Percentiles rank a stretch among this genome's conserved stretches.
These are phyloP conservation scores for Nemania bipapillata DNA, from an alignment of 2,329 filamentous ascomycete genomes.

Conservation along the genomic window DNA sequence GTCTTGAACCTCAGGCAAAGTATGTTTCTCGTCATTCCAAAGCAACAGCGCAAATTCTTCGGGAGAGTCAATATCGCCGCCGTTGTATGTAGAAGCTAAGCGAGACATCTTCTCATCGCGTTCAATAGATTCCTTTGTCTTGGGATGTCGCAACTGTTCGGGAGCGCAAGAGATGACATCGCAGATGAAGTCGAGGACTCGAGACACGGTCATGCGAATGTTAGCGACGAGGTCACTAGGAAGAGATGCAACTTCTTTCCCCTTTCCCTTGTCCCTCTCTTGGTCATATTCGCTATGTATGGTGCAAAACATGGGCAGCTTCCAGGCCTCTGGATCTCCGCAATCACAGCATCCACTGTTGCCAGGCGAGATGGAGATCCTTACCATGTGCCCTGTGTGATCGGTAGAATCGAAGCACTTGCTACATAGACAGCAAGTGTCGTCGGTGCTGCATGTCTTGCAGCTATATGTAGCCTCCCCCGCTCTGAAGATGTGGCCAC, in stretches of 20 bases:
- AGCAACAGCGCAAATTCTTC: slow-evolving; percentile 85
- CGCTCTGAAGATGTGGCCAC: slow-evolving; percentile 95
- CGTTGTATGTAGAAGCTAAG: slow-evolving; percentile 79
- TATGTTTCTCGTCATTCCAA: slow-evolving; percentile 99
- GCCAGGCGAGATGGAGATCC: slow-evolving; percentile 85
- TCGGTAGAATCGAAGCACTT: slow-evolving; percentile 96
- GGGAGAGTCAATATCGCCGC: slow-evolving; percentile 71
- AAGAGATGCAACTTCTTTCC: slow-evolving; percentile 67
- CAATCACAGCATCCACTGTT: slow-evolving; percentile 98
- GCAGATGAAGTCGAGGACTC: slow-evolving; percentile 92
- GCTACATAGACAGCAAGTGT: slow-evolving; percentile 94
- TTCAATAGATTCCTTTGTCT: slow-evolving; percentile 81
- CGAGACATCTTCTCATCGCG: slow-evolving; percentile 84
- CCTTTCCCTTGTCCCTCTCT: slow-evolving; percentile 68
- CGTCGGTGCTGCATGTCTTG: slow-evolving; percentile 91
- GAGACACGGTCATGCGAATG: slow-evolving; percentile 85
- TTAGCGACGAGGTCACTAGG: slow-evolving; percentile 79
- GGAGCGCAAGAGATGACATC: slow-evolving; percentile 98
- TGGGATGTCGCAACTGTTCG: slow-evolving; percentile 87
- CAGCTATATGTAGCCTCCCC: slow-evolving; percentile 95
- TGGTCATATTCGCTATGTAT: slow-evolving; percentile 80
- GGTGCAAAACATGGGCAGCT: slow-evolving; percentile 84
- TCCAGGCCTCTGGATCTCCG: slow-evolving; percentile 95
- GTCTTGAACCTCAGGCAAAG: slow-evolving; percentile 86
- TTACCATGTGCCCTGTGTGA: slow-evolving; percentile 91